phyloP scores from a whole-genome alignment of 805 yeast species.

The Ogataea sp. region DNA sequence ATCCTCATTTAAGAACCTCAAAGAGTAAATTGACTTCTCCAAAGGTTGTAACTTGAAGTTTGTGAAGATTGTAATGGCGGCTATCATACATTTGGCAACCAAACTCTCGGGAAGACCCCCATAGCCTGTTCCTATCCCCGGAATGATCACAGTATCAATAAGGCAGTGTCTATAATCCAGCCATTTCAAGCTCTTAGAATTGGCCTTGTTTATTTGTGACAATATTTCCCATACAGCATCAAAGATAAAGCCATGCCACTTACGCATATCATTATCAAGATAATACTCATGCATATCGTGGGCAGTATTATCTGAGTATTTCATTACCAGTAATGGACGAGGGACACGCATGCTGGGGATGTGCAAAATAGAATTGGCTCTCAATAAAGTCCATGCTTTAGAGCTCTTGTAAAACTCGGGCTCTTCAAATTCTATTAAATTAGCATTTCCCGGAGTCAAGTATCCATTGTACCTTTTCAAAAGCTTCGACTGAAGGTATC shows the following conservation, averaged over 20 bases:
- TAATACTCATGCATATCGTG: background rate
- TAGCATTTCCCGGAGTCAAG: constrained; percentile 22
- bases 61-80: constrained; percentile 23
- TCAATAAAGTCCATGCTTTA: constrained; percentile 20
- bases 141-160: constrained; percentile 22
- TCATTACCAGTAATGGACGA: constrained; percentile 3
- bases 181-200: constrained; percentile 8
- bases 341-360: constrained; percentile 35
- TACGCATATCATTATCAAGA: constrained; percentile 3
- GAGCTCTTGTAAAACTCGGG: constrained; percentile 11
- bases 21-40: constrained; percentile 15
- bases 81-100: constrained; percentile 27
- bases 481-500: constrained; percentile 9
- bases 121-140: constrained; percentile 34
- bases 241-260: constrained; percentile 19
- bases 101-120: constrained; percentile 25
- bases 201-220: constrained; percentile 15
- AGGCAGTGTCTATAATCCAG: constrained; percentile 8
- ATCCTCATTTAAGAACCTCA: constrained; percentile 19
- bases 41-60: constrained; percentile 6
- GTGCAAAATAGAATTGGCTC: constrained; percentile 25
- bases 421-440: constrained; percentile 21
- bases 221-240: constrained; percentile 31
- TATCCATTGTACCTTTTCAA: constrained; percentile 21
- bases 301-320: background rate